Base-by-base conservation (phyloP, 2,329 filamentous ascomycete species). In the Cadophora sp. region DNA sequence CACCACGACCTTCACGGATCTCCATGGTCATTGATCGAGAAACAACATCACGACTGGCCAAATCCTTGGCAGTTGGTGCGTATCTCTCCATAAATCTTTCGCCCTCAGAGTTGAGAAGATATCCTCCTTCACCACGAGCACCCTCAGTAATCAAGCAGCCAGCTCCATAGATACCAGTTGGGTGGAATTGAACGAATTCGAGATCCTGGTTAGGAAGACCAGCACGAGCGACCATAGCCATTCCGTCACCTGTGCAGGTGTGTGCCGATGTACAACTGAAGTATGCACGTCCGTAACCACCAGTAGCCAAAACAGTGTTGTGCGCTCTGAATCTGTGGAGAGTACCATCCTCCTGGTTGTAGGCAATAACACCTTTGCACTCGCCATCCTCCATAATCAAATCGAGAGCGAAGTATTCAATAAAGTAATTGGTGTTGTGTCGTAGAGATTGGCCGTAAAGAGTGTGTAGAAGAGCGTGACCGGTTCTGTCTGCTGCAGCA, bases 71-170 rank as follows among this genome's bases (percentile, higher is more conserved):
- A 62, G 95, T 98, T 68, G 95, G 95, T 53, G 95, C 95, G 79
- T 99, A 99, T 79, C 95, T 91, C 85, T 98, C 95, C 95, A 99
- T 99, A 85, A 99, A 99, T 78, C 95, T 92, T 85, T 98, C 96
- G 84, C 95, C 95, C 86, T 98, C 92, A 6, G 92, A 94, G 89
- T 99, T 99, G 74, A 98, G 88, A 62, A 99, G 89, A 81, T 97
- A 98, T 78, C 95, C 95, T 87, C 95, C 95, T 87, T 98, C 96
- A 85, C 96, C 96, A 87, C 96, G 93, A 76, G 95, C 93, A 77
- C 95, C 95, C 84, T 99, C 95, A 14, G 96, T 98, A 79, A 99
- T 99, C 87, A 99, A 85, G 83, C 95, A 97, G 74, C 95, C 95
- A 77, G 95, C 96, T 78, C 96, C 96, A 82, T 99, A 99, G 83